Conservation (phyloP, 2,329 filamentous ascomycete species). For the Geosmithia putterillii region DNA sequence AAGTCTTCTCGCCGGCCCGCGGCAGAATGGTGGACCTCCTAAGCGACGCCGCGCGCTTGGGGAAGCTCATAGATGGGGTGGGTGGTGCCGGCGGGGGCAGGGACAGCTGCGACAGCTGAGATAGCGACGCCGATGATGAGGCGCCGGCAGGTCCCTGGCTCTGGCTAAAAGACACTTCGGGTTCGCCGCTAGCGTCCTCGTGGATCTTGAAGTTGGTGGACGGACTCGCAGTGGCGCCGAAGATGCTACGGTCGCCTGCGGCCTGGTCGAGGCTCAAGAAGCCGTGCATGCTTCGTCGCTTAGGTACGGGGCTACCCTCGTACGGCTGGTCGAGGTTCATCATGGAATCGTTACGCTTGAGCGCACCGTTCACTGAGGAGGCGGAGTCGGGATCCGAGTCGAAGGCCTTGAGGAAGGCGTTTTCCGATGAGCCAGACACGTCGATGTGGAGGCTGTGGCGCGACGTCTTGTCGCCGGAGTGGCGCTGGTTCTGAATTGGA, state of each 20-base stretch:
- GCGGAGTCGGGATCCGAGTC: conserved; percentile 25
- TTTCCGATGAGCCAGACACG: conserved; percentile 38
- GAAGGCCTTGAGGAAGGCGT: conserved; percentile 35
- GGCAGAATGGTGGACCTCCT: conserved; percentile 83
- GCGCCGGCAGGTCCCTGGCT: too few species aligned
- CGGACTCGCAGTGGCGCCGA: conserved; percentile 41
- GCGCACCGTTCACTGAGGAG: conserved; percentile 50
- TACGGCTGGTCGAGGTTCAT: conserved; percentile 76
- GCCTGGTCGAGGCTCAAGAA: conserved; percentile 46
- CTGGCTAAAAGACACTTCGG: conserved; percentile 29
- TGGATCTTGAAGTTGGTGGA: conserved; percentile 36
- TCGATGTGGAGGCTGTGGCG: conserved; percentile 47
- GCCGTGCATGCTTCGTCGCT: conserved; percentile 78
- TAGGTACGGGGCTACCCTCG: conserved; percentile 76
- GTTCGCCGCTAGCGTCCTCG: conserved; percentile 36
- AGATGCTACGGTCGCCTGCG: conserved; percentile 47
- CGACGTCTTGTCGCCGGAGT: conserved; percentile 27
- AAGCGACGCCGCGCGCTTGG: conserved; percentile 63
- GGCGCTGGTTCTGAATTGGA: neutral
- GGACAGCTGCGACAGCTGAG: neutral
- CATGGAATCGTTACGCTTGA: conserved; percentile 83
- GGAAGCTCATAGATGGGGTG: conserved; percentile 36
- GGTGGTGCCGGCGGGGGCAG: conserved; percentile 18
- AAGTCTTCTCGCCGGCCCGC: conserved; percentile 57
- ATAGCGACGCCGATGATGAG: neutral